Evolutionary conservation across 495 filamentous ascomycete species (phyloP).

Genomic region (Talaromyces thailandensis): DNA sequence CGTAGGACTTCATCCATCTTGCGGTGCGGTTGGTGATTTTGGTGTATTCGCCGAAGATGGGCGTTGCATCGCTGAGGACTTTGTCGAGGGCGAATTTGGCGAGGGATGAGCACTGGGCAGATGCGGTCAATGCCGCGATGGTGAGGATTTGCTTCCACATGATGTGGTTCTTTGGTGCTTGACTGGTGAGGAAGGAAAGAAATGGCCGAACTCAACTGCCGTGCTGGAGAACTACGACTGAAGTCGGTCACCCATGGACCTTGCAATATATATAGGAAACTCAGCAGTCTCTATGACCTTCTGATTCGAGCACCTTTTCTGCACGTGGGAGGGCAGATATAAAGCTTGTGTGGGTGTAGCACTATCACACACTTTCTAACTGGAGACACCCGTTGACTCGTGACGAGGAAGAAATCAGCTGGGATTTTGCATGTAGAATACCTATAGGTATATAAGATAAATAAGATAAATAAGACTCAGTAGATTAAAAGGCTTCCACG

Average conservation of each 20-base stretch:
- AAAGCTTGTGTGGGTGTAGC: background rate
- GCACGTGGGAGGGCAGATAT: background rate
- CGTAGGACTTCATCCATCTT: constrained; percentile 37
- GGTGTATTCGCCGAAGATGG: constrained; percentile 30
- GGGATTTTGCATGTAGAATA: background rate
- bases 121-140: background rate
- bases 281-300: background rate
- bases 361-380: background rate
- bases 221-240: background rate
- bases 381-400: background rate
- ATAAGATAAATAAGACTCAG: background rate
- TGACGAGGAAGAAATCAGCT: background rate
- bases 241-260: too few species aligned
- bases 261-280: background rate
- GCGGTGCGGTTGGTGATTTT: constrained; percentile 15
- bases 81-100: constrained; percentile 30
- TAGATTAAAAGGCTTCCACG: background rate
- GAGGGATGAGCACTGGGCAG: constrained; percentile 10
- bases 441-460: background rate
- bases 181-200: background rate
- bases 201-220: background rate
- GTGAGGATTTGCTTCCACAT: background rate
- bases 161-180: background rate
- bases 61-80: constrained; percentile 29
- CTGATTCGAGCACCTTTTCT: background rate